Base-by-base conservation (phyloP, 106 monocot species). In the Agapanthus africanus region DNA sequence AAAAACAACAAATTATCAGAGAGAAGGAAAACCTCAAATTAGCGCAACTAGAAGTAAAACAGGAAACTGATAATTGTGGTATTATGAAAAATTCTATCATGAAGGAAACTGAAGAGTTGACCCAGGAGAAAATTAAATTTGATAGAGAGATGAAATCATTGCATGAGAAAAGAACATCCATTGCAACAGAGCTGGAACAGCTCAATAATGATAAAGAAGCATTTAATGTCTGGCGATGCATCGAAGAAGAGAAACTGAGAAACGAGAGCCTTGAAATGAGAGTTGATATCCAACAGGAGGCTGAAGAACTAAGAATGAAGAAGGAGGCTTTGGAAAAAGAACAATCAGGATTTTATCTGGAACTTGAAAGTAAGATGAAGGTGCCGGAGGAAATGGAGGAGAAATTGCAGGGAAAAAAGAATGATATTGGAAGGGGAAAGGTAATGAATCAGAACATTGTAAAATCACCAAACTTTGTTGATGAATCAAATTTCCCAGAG, bases 281-380 rank as follows among this genome's bases (percentile, higher is more conserved):
- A 41, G 67, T 65, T 51, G 37, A 65, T 10, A 57, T 85, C 22
- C 51, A 75, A 37, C 67, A 34, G 47, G 85, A 81, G 27, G 38
- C 77, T 36, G 85, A 78, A 59, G 78, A 78, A 8, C 61, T 81
- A 18, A 62, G 54, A 37, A 21, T 79, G 56, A 68, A 77, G 64
- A 77, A 82, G 39, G 74, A 86, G 65, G 72, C 70, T 54, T 78
- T 80, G 54, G 80, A 78, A 63, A 68, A 37, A 27, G 68, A 76
- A 56, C 46, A 28, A 18, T 70, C 52, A 40, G 54, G 71, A 23
- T 59, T 69, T 40, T 31, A 34, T 61, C n/a, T 26, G 25, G 62
- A 61, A 37, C 8, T 36, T 70, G 61, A 46, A 9, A 61, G 30
- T 30, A 54, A 0, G 14, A 59, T 49, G 66, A 67, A 75, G 72